Evolutionary conservation across 73 alveolate species (phyloP).

Genomic region (Blepharisma japonicum): DNA sequence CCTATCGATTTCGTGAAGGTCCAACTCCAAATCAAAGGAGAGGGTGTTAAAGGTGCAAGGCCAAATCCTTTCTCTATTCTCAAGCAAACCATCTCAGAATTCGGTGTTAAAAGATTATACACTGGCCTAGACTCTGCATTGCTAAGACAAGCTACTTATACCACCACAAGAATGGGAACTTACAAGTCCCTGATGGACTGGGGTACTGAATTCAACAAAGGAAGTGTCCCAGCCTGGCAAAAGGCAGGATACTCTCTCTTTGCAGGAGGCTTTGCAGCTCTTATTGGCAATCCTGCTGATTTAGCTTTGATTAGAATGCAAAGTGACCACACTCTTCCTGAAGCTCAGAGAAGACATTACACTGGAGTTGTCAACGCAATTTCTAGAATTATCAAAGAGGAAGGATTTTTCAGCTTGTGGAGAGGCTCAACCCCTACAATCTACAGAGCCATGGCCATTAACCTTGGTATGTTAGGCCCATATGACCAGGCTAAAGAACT

Average conservation of each 20-base stretch:
- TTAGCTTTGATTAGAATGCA: slow-evolving; percentile 88
- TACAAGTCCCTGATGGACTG: slow-evolving; percentile 62
- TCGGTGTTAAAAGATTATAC: slow-evolving; percentile 74
- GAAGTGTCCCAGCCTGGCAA: slow-evolving; percentile 45
- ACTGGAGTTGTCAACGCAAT: slow-evolving; percentile 83
- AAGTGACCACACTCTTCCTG: slow-evolving; percentile 73
- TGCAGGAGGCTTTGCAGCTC: slow-evolving; percentile 90
- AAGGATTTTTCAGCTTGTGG: slow-evolving; percentile 79
- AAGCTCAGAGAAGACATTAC: slow-evolving; percentile 81
- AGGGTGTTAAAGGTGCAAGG: slow-evolving; percentile 54
- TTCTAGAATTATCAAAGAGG: slow-evolving; percentile 74
- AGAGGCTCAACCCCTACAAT: slow-evolving; percentile 86
- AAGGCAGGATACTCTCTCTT: slow-evolving; percentile 71
- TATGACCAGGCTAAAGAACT: slow-evolving; percentile 80
- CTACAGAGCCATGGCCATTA: slow-evolving; percentile 89
- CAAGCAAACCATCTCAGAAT: slow-evolving; percentile 55
- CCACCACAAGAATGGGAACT: slow-evolving; percentile 77
- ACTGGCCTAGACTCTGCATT: slow-evolving; percentile 79
- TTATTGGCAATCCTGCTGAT: slow-evolving; percentile 95
- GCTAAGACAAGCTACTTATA: slow-evolving; percentile 72
- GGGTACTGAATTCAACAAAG: slow-evolving; percentile 27
- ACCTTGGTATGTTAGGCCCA: slow-evolving; percentile 79
- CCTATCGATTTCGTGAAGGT: slow-evolving; percentile 83
- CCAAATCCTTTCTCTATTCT: slow-evolving; percentile 70
- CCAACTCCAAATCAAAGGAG: slow-evolving; percentile 62